phyloP scores from a whole-genome alignment of 352 stramenopile genomes.

The Halophytophthora polymorphica region DNA sequence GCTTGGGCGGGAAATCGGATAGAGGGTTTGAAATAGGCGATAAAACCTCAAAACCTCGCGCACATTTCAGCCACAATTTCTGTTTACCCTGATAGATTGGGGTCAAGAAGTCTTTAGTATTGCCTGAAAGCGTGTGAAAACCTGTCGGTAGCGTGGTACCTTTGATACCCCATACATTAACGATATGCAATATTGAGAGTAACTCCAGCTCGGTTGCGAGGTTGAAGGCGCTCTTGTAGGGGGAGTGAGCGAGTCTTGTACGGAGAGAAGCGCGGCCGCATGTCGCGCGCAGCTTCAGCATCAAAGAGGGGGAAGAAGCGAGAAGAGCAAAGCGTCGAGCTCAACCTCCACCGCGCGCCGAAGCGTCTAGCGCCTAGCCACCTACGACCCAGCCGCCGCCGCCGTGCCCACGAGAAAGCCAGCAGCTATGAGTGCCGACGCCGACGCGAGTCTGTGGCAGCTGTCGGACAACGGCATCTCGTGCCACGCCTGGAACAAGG shows the following conservation, averaged over 20 bases:
- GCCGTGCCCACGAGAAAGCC: conserved; percentile 21
- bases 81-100: background rate
- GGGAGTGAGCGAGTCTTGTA: conserved; percentile 17
- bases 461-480: conserved; percentile 76
- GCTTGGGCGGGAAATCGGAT: background rate
- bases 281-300: conserved; percentile 3
- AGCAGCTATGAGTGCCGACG: conserved; percentile 22
- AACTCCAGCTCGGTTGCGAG: conserved; percentile 4
- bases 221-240: conserved; percentile 41
- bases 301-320: background rate
- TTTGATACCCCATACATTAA: conserved; percentile 14
- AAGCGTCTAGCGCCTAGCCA: too few species aligned
- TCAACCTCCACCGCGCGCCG: conserved; percentile 8
- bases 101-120: background rate
- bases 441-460: conserved; percentile 68
- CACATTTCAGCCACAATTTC: background rate
- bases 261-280: conserved; percentile 23
- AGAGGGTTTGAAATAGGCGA: background rate
- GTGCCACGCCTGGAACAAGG: conserved; percentile 91
- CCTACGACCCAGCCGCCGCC: too few species aligned
- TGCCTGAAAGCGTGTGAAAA: background rate
- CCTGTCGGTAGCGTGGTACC: background rate
- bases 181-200: conserved; percentile 7
- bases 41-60: conserved; percentile 2
- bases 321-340: conserved; percentile 12